phyloP scores from a whole-genome alignment of 495 filamentous ascomycete genomes.

The Tuber melanosporum region DNA sequence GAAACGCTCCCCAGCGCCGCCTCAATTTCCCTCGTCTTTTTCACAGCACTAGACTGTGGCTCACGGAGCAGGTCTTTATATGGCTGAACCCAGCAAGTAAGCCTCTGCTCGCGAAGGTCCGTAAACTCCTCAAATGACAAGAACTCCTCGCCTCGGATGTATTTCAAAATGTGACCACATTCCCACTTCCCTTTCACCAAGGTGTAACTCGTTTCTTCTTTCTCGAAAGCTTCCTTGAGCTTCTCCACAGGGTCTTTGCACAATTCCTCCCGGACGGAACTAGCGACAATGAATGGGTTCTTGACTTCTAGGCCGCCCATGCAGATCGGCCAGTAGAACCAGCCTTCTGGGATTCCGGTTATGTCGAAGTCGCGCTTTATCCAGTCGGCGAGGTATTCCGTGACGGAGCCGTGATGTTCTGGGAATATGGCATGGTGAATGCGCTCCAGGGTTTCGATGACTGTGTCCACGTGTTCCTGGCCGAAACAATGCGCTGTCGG shows the following conservation, averaged over 20 bases:
- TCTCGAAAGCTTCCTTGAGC: neutral
- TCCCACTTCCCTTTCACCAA: conserved; percentile 19
- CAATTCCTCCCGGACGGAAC: conserved; percentile 34
- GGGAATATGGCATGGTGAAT: conserved; percentile 55
- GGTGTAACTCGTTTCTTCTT: neutral
- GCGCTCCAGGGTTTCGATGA: conserved; percentile 53
- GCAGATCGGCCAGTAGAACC: conserved; percentile 51
- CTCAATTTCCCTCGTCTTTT: conserved; percentile 9
- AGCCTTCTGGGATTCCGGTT: conserved; percentile 57
- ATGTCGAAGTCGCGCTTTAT: conserved; percentile 54
- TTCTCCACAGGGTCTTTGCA: conserved; percentile 11
- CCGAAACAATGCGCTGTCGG: conserved; percentile 59
- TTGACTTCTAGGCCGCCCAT: conserved; percentile 43
- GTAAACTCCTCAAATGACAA: conserved; percentile 16
- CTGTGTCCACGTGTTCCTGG: conserved; percentile 56
- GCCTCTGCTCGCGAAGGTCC: conserved; percentile 7
- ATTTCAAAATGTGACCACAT: neutral
- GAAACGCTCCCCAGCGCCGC: conserved; percentile 15
- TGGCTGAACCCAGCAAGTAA: neutral
- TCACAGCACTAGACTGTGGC: neutral
- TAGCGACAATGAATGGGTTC: conserved; percentile 40
- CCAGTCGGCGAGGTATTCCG: conserved; percentile 52
- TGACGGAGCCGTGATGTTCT: conserved; percentile 49
- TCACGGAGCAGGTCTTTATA: conserved; percentile 3
- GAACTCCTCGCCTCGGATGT: neutral